Evolutionary conservation across 805 yeast genomes (phyloP).

Genomic region (Torulaspora quercuum): DNA sequence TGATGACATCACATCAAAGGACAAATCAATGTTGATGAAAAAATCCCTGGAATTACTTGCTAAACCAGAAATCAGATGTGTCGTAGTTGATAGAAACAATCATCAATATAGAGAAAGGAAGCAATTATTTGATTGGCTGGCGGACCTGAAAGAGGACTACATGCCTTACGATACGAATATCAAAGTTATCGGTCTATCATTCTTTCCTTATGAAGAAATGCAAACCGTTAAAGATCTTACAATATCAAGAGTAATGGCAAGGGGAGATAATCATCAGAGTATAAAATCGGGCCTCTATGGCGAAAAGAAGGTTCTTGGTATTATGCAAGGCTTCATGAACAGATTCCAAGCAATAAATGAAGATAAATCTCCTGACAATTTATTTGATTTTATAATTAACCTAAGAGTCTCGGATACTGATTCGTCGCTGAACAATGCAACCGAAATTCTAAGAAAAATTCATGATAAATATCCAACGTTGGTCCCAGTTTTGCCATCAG

Average conservation of each 20-base stretch:
- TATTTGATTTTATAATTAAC: conserved; percentile 63
- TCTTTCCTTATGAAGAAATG: conserved; percentile 43
- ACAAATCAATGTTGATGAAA: conserved; percentile 49
- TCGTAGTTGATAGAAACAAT: conserved; percentile 80
- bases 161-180: conserved; percentile 45
- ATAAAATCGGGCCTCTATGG: conserved; percentile 54
- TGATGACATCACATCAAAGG: conserved; percentile 58
- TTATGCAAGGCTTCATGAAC: conserved; percentile 70
- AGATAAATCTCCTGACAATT: conserved; percentile 52
- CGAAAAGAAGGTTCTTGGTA: conserved; percentile 47
- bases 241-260: conserved; percentile 49
- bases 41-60: conserved; percentile 43
- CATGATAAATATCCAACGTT: conserved; percentile 44
- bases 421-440: conserved; percentile 51
- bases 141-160: conserved; percentile 42
- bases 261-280: conserved; percentile 90
- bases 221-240: conserved; percentile 52
- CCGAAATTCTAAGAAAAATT: conserved; percentile 41
- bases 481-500: conserved; percentile 42
- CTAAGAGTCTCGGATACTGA: conserved; percentile 43
- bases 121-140: conserved; percentile 56
- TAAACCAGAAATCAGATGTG: conserved; percentile 41
- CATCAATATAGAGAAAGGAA: conserved; percentile 66
- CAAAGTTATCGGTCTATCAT: conserved; percentile 66
- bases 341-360: conserved; percentile 61